These are phyloP conservation scores for Piedraia hortae DNA, from an alignment of 2,329 filamentous ascomycete species.

Conservation along the genomic window DNA sequence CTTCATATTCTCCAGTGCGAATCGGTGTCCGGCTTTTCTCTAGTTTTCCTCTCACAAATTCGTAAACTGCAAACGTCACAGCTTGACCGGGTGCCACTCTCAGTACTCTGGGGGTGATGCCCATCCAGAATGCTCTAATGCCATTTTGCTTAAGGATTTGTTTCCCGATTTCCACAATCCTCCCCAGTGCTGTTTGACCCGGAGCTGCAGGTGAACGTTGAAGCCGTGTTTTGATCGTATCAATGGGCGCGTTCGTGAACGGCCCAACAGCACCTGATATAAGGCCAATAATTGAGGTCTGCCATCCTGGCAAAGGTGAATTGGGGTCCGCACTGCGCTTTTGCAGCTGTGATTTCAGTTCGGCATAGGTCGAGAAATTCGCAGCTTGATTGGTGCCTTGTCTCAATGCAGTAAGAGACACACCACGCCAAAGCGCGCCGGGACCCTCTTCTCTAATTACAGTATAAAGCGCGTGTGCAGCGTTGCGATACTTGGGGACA, in stretches of 20 bases:
- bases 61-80: conserved; percentile 35
- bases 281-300: conserved; percentile 75
- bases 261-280: conserved; percentile 87
- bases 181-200: conserved; percentile 46
- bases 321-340: conserved; percentile 42
- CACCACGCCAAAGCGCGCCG: conserved; percentile 71
- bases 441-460: conserved; percentile 77
- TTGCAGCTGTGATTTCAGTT: conserved; percentile 62
- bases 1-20: conserved; percentile 21
- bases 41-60: conserved; percentile 22
- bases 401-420: conserved; percentile 71
- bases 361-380: conserved; percentile 94
- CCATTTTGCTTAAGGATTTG: conserved; percentile 56
- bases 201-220: conserved; percentile 67
- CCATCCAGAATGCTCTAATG: conserved; percentile 89
- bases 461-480: conserved; percentile 57
- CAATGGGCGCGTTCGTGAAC: conserved; percentile 86
- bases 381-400: conserved; percentile 95
- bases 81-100: conserved; percentile 87
- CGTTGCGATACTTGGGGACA: conserved; percentile 89
- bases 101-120: conserved; percentile 93
- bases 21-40: conserved; percentile 21
- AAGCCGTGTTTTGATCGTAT: conserved; percentile 92
- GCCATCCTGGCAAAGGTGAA: conserved; percentile 49
- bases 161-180: conserved; percentile 49